These are phyloP conservation scores for Epichloe sibirici DNA, from an alignment of 2,329 filamentous ascomycete genomes.

Conservation along the genomic window DNA sequence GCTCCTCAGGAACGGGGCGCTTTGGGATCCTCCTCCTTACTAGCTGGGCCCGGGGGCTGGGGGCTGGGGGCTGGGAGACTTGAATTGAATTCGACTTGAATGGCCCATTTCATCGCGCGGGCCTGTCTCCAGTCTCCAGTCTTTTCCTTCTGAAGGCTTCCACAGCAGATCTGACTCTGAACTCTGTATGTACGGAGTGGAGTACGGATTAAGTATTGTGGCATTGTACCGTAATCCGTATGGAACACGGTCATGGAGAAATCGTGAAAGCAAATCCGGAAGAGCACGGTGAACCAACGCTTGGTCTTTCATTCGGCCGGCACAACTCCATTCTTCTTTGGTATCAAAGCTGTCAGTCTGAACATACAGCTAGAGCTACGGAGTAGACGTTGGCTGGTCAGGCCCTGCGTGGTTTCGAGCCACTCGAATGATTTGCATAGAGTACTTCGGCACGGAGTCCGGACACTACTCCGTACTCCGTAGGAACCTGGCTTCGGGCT, in stretches of 20 bases:
- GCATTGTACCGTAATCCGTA: too few relatives aligned
- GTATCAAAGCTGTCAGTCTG: not conserved
- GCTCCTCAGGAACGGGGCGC: slow-evolving; percentile 2
- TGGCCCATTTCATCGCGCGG: not conserved
- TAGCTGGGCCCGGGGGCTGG: too few relatives aligned
- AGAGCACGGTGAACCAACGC: not conserved
- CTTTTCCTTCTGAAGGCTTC: not conserved
- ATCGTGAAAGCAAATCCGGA: not conserved
- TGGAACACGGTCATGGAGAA: not conserved
- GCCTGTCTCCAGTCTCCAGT: too few relatives aligned
- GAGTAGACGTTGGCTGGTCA: not conserved
- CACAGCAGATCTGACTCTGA: not conserved
- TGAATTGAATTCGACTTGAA: not conserved
- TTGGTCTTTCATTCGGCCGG: not conserved
- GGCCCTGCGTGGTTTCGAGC: not conserved
- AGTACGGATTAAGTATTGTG: too few relatives aligned
- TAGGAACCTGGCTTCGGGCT: not conserved
- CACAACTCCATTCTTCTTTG: not conserved
- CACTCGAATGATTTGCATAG: not conserved
- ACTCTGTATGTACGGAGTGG: too few relatives aligned
- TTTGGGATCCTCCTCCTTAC: not conserved
- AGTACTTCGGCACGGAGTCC: not conserved
- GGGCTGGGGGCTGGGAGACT: too few relatives aligned
- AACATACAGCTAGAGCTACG: not conserved
- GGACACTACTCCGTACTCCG: too few relatives aligned